These are phyloP conservation scores for Ambrosiella xylebori DNA, from an alignment of 2,329 filamentous ascomycete species.

Conservation along the genomic window DNA sequence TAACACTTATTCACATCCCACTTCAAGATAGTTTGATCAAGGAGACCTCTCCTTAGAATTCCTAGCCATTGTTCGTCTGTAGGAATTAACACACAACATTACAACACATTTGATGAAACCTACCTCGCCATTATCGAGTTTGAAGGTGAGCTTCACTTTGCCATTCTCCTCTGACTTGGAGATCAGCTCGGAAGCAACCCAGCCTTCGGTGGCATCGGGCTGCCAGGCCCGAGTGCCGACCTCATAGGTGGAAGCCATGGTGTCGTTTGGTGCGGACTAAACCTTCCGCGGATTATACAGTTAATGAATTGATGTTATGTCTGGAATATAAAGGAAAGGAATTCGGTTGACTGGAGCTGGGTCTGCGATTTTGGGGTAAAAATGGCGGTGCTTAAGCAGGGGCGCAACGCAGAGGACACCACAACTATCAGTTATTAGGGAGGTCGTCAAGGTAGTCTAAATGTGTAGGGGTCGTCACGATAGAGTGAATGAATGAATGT, in stretches of 20 bases:
- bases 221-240: slow-evolving; percentile 97
- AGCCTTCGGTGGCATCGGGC: slow-evolving; percentile 87
- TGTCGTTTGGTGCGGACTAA: not conserved
- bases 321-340: not conserved
- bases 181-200: slow-evolving; percentile 88
- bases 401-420: slow-evolving; percentile 8
- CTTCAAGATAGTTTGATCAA: too few relatives aligned
- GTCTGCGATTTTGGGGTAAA: not conserved
- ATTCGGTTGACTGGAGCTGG: not conserved
- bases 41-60: too few relatives aligned
- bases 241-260: slow-evolving; percentile 88
- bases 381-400: not conserved
- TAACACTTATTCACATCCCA: too few relatives aligned
- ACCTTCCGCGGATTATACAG: not conserved
- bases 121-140: slow-evolving; percentile 86
- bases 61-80: too few relatives aligned
- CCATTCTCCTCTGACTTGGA: slow-evolving; percentile 70
- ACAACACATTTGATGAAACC: slow-evolving; percentile 10
- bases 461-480: not conserved
- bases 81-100: not conserved
- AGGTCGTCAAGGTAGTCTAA: slow-evolving; percentile 2
- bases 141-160: slow-evolving; percentile 76
- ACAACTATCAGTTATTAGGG: slow-evolving; percentile 9
- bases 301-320: not conserved
- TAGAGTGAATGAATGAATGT: slow-evolving; percentile 10